phyloP scores from a whole-genome alignment of 257 asterid species.

The Striga asiatica region DNA sequence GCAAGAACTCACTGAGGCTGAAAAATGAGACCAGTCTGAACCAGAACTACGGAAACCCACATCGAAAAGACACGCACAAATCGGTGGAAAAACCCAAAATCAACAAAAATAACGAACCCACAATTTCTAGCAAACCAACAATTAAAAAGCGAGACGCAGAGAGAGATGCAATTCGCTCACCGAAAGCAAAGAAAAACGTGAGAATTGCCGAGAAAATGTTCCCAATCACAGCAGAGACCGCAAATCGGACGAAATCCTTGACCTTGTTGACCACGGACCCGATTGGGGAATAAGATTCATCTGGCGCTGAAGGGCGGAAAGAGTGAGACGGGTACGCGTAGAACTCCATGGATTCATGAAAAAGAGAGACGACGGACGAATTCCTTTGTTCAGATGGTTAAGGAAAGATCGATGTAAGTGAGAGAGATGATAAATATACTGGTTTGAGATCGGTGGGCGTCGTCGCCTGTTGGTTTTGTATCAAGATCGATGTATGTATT shows the following conservation, averaged over 20 bases:
- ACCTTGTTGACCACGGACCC: constrained; percentile 44
- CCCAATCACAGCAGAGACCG: constrained; percentile 61
- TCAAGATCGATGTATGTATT: too few species aligned
- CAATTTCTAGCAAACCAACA: neutral
- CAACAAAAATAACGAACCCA: neutral
- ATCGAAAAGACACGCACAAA: constrained; percentile 5
- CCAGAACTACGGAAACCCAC: constrained; percentile 18
- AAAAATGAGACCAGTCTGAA: constrained; percentile 17
- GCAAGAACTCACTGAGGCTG: neutral
- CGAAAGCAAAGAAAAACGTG: constrained; percentile 85
- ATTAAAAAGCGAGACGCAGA: neutral
- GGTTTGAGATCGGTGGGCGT: constrained; percentile 15
- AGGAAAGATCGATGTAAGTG: constrained; percentile 19
- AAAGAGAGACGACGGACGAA: constrained; percentile 13
- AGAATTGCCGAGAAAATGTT: constrained; percentile 81
- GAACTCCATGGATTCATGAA: constrained; percentile 58
- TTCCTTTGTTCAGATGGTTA: constrained; percentile 22
- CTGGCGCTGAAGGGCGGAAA: constrained; percentile 23
- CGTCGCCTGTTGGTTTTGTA: constrained; percentile 12
- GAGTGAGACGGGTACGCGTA: constrained; percentile 61
- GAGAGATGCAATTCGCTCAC: constrained; percentile 25
- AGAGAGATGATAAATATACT: neutral
- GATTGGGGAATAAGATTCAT: constrained; percentile 28
- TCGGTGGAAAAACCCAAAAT: constrained; percentile 11
- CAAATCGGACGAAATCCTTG: constrained; percentile 56